A percentile compares a stretch with the other conserved stretches of the same genome.
Evolutionary conservation across 2,329 filamentous ascomycete genomes (phyloP).

Genomic region (Elsinoe arachidis): DNA sequence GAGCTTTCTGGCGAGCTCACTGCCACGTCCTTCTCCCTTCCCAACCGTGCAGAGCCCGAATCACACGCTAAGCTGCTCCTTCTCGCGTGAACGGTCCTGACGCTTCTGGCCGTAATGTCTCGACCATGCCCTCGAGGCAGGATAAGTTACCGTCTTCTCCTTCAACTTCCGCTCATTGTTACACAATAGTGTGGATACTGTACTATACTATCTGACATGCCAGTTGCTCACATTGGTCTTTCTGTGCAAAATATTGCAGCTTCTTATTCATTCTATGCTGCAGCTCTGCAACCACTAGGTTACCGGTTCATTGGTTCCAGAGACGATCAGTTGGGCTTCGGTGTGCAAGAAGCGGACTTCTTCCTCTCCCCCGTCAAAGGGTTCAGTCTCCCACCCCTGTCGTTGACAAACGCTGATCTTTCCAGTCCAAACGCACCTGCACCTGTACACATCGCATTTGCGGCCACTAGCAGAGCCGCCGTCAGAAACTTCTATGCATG

Average conservation of each 20-base stretch:
- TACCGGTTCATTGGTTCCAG: slow-evolving; percentile 60
- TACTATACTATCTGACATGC: slow-evolving; percentile 36
- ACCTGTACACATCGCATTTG: slow-evolving; percentile 57
- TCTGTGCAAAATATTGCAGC: slow-evolving; percentile 70
- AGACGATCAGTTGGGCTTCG: slow-evolving; percentile 54
- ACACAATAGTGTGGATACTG: slow-evolving; percentile 9
- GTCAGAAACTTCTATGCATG: slow-evolving; percentile 65
- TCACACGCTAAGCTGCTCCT: background rate
- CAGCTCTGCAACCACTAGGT: slow-evolving; percentile 67
- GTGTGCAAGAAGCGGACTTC: slow-evolving; percentile 52
- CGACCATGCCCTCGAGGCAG: background rate
- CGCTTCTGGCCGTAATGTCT: slow-evolving; percentile 12
- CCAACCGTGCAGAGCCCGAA: slow-evolving; percentile 1
- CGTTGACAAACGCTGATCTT: slow-evolving; percentile 7
- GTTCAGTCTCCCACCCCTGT: background rate
- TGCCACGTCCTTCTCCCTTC: slow-evolving; percentile 1
- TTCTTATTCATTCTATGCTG: slow-evolving; percentile 75
- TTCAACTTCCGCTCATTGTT: background rate
- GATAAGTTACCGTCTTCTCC: background rate
- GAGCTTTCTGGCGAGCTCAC: background rate
- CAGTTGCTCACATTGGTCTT: slow-evolving; percentile 53
- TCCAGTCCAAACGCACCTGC: slow-evolving; percentile 26
- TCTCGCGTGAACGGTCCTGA: slow-evolving; percentile 1
- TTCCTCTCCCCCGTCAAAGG: slow-evolving; percentile 50
- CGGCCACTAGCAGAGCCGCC: slow-evolving; percentile 54